Base-by-base conservation (phyloP, 208 protist genomes). In the Trypanosoma caninum region DNA sequence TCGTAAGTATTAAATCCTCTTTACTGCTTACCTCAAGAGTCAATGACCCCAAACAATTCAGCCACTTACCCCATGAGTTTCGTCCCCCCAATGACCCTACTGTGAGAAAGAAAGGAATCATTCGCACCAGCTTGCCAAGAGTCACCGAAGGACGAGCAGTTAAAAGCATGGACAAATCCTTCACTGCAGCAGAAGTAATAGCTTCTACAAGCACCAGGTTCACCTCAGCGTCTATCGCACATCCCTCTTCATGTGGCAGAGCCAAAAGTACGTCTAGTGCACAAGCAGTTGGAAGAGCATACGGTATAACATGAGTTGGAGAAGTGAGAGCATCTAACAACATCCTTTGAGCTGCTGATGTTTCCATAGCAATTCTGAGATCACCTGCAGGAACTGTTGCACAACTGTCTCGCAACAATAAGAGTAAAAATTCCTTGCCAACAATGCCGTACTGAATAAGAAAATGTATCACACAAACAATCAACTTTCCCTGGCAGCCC, bases 71-170 rank as follows among this genome's bases (percentile, higher is more conserved):
- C 22, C 40, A 11, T 28, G 60, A 44, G 31, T 53, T 25, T 14
- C 11, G 14, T 33, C 46, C 37, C 16, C 33, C 11, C 16, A 27
- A 2, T 40, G 1, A 13, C 20, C 37, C 34, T 18, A 2, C 13
- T 7, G 30, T 8, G 18, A 45, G 22, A 28, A 72, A 64, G 41
- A 64, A 45, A 25, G 65, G 65, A 22, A 40, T 54, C 1, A 72
- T 20, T 38, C 65, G 31, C 38, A 72, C 65, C n/a, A 72, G 35
- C 34, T 72, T 72, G 1, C 51, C 65, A 33, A 72, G 55, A 22
- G 51, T 14, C 23, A 22, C 25, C 27, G 56, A 25, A 8, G 65
- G 42, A 13, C 48, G 25, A 30, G 1, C 31, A 14, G 16, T 9
- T 18, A 60, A 20, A 22, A 35, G 16, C 14, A 31, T 47, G 11